Base-by-base conservation (phyloP, 129 eudicot species). In the Tanacetum coccineum region DNA sequence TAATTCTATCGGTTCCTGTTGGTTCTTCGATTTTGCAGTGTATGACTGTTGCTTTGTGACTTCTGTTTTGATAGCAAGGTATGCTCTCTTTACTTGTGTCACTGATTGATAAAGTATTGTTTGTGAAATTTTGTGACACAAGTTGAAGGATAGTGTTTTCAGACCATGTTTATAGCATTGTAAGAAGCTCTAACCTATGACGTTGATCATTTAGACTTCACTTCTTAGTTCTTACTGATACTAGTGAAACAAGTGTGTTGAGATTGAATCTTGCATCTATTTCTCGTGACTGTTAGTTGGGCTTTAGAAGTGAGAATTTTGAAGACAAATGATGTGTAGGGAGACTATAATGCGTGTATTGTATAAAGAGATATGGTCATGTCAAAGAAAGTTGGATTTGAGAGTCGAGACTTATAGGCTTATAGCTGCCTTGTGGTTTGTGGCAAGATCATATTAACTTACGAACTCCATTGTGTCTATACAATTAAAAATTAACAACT, bases 1-100 rank as follows among this genome's bases (percentile, higher is more conserved):
- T 36, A 21, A 72, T 88, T 73, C 81, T 86, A 47, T 71, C 66
- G 6, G 91, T 82, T 77, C 96, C 97, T 13, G 75, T 55, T 58
- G 81, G 85, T 13, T 77, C 96, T 20, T 75, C 90, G 0, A 80
- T 91, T 77, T 84, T 86, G 51, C 91, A 87, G 64, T 91, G 97
- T 71, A 63, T 87, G 78, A 89, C 88, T 0, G 90, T 88, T 74
- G 83, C 70, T 60, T 82, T 88, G 77, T 93, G 85, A 91, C 10
- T 28, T 61, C 14, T 25, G 1, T 0, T 12, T 1, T n/a, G 20
- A 13, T 45, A 54, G 39, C 7, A 64, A 17, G 75, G 88, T 76
- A 73, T 75, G 86, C 12, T 68, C 13, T 61, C 63, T 50, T 13
- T 36, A 72, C 47, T 21, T 4, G 68, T 18, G 62, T 13, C 18